Conservation (phyloP, 441 rosid genomes). For the Breynia disticha region DNA sequence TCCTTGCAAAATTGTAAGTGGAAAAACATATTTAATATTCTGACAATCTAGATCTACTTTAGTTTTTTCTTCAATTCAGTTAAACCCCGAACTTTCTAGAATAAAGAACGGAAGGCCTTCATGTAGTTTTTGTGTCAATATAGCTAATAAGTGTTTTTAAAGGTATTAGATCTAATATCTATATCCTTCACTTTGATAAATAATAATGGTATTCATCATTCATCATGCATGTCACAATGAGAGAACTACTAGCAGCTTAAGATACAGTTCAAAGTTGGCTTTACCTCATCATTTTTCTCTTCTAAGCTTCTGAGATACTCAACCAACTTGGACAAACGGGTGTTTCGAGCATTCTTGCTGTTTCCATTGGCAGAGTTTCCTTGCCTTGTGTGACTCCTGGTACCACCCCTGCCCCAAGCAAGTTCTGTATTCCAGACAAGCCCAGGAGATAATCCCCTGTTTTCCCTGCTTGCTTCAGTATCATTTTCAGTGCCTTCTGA, state of each 20-base stretch:
- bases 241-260: neutral
- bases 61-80: no score
- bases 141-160: no score
- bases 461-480: slow-evolving; percentile 38
- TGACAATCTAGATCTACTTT: no score
- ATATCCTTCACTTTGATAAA: no score
- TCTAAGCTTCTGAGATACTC: slow-evolving; percentile 41
- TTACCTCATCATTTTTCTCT: slow-evolving; percentile 52
- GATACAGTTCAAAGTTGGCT: slow-evolving; percentile 10
- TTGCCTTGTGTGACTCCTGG: slow-evolving; percentile 53
- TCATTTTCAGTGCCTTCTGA: slow-evolving; percentile 44
- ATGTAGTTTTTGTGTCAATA: no score
- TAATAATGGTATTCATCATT: neutral
- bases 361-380: slow-evolving; percentile 34
- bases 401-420: slow-evolving; percentile 70
- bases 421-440: slow-evolving; percentile 44
- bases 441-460: slow-evolving; percentile 38
- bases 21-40: no score
- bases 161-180: no score
- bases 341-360: slow-evolving; percentile 31
- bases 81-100: no score
- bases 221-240: no score
- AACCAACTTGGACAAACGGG: slow-evolving; percentile 45
- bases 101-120: no score
- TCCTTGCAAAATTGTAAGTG: no score